Conservation (phyloP, 2,329 filamentous ascomycete species). For the Escovopsis weberi region DNA sequence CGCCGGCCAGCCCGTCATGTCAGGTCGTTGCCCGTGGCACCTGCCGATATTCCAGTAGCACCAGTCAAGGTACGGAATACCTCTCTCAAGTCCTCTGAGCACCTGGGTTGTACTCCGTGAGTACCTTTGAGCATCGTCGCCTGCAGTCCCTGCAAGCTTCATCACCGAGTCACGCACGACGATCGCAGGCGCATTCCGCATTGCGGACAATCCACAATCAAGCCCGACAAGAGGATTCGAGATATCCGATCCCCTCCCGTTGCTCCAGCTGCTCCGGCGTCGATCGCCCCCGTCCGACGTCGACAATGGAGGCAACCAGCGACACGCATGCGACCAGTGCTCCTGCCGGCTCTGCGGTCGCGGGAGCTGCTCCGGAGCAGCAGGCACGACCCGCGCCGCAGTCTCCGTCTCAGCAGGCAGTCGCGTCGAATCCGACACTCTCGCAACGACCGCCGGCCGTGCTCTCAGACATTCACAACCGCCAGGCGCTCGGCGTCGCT, state of each 20-base stretch:
- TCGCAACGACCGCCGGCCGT: constrained; percentile 14
- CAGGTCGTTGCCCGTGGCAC: neutral
- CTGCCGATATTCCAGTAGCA: neutral
- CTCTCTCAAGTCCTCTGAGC: neutral
- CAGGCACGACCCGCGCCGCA: constrained; percentile 7
- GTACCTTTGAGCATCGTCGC: constrained; percentile 1
- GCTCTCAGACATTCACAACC: constrained; percentile 39
- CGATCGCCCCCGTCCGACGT: neutral
- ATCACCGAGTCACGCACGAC: neutral
- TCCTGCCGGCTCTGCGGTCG: neutral
- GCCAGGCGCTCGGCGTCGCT: constrained; percentile 51
- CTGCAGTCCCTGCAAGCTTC: constrained; percentile 1
- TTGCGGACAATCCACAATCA: neutral
- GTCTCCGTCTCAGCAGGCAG: constrained; percentile 9
- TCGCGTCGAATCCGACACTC: constrained; percentile 9
- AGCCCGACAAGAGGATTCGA: neutral
- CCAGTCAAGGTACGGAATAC: no score
- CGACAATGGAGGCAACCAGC: constrained; percentile 5
- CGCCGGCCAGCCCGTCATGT: constrained; percentile 2
- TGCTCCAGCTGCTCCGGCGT: neutral
- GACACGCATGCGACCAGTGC: constrained; percentile 1
- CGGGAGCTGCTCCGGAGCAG: neutral
- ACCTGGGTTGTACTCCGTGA: neutral
- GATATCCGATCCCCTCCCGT: neutral
- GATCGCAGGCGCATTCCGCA: neutral